Base-by-base conservation (phyloP, 2,329 filamentous ascomycete genomes). In the Chrysoporthe deuterocubensis region DNA sequence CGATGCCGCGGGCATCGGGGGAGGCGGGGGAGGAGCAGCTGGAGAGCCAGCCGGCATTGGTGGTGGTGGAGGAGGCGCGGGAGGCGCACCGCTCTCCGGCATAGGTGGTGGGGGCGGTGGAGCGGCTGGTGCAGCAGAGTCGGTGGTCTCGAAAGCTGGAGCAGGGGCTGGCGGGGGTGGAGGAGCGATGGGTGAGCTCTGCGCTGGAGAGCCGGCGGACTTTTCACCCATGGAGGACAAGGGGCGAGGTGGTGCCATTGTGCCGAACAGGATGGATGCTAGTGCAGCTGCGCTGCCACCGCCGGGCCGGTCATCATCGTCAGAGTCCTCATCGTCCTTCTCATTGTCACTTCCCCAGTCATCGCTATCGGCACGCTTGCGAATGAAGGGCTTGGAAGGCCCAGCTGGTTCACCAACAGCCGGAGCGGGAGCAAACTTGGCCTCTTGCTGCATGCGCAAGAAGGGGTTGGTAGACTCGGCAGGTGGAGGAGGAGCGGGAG, bases 191-290 rank as follows among this genome's bases (percentile, higher is more conserved):
- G 72, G 80, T 11, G 77, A 77, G 67, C 80, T 81, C 26, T 72
- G 72, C 13, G 75, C 71, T 1, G 78, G 74, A 11, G 81, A 77
- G 11, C 77, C 74, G 40, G 78, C 76, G 9, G 83, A 83, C 73
- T 92, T 92, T 72, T 92, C 89, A 65, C 92, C 93, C 78, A 92
- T 89, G 7, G 93, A 91, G 26, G 93, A 96, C 57, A 97, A 81
- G 42, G 95, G 94, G 63, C 95, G 89, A 16, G 96, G 95, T 50
- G 96, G 95, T 11, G 88, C 95, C 94, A 99, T 98, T 63, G 94
- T 97, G 68, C 96, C 95, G 77, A 99, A 99, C 26, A 99, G 85
- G 69, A 97, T 96, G 7, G 93, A 97, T 18, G 96, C 96, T 48
- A 99, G 87, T 74, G 97, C 93, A 69, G 96, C 96, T 61, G 96